Conservation (phyloP, 2,329 filamentous ascomycete species). For the Claviceps spartinae region DNA sequence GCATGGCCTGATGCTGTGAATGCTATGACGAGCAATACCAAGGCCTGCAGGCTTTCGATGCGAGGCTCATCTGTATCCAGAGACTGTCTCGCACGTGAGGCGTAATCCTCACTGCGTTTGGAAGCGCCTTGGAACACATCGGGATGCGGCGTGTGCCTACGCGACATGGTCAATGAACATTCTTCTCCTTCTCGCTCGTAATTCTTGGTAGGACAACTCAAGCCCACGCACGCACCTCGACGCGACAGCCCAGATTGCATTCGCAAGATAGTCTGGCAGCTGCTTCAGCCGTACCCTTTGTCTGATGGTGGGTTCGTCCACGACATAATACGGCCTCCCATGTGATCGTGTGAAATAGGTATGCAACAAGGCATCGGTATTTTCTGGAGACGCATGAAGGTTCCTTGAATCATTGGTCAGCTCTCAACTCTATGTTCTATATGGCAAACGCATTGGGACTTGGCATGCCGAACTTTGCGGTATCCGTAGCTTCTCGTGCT, state of each 20-base stretch:
- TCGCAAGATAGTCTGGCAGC: constrained; percentile 40
- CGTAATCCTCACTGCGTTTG: constrained; percentile 58
- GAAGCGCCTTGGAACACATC: constrained; percentile 55
- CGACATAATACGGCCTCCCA: constrained; percentile 67
- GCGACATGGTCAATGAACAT: not conserved
- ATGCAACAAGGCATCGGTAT: constrained; percentile 54
- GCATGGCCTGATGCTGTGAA: constrained; percentile 67
- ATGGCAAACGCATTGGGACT: not conserved
- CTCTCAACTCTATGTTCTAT: not conserved
- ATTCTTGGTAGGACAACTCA: not conserved
- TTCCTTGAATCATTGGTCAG: constrained; percentile 21
- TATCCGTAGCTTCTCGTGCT: not conserved
- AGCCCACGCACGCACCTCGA: constrained; percentile 35
- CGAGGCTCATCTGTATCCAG: constrained; percentile 72
- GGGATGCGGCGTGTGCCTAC: constrained; percentile 52
- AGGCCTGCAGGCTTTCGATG: constrained; percentile 61
- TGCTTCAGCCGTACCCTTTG: constrained; percentile 59
- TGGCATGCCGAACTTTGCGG: not conserved
- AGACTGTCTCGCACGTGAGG: constrained; percentile 51
- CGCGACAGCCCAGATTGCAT: constrained; percentile 48
- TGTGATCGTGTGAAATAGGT: constrained; percentile 71
- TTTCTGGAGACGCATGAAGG: constrained; percentile 30
- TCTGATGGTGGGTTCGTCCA: constrained; percentile 63
- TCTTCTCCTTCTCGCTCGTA: not conserved
- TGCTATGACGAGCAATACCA: constrained; percentile 61